Conservation (phyloP, 2,329 filamentous ascomycete genomes). For the Curvularia hawaiiensis region DNA sequence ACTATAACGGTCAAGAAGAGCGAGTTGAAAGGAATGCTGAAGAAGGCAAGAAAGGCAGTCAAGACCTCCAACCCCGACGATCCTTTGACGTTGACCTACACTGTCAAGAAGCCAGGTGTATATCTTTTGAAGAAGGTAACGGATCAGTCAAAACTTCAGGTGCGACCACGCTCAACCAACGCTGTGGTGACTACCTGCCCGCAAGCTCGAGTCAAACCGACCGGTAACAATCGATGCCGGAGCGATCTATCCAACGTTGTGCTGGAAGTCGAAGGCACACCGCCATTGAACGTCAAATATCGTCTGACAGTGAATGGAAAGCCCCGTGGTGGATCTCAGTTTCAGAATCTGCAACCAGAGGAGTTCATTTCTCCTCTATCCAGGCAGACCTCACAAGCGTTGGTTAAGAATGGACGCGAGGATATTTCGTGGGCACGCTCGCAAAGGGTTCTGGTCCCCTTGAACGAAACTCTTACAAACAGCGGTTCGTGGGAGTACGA, state of each 20-base stretch:
- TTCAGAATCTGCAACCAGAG: constrained; percentile 92
- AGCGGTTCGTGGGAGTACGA: constrained; percentile 87
- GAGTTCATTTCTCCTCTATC: constrained; percentile 79
- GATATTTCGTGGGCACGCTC: constrained; percentile 82
- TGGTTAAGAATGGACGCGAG: constrained; percentile 63
- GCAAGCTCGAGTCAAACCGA: constrained; percentile 71
- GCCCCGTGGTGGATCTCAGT: constrained; percentile 77
- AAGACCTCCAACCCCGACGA: constrained; percentile 56
- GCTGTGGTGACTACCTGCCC: constrained; percentile 88
- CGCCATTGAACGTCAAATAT: constrained; percentile 91
- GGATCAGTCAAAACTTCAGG: constrained; percentile 92
- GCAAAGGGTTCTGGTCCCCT: constrained; percentile 75
- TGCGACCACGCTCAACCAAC: constrained; percentile 75
- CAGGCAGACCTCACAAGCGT: constrained; percentile 60
- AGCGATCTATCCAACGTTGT: constrained; percentile 86
- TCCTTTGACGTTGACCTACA: constrained; percentile 72
- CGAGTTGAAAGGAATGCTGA: constrained; percentile 77
- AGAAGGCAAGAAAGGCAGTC: constrained; percentile 66
- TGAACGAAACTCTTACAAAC: constrained; percentile 86
- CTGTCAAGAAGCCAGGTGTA: constrained; percentile 83
- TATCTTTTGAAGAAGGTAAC: constrained; percentile 85
- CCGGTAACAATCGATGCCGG: constrained; percentile 73
- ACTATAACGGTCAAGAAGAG: constrained; percentile 74
- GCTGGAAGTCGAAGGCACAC: constrained; percentile 83
- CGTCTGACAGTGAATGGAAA: constrained; percentile 84